Base-by-base conservation (phyloP, 192 early-diverging fungal genomes). In the Coemansia sp. region DNA sequence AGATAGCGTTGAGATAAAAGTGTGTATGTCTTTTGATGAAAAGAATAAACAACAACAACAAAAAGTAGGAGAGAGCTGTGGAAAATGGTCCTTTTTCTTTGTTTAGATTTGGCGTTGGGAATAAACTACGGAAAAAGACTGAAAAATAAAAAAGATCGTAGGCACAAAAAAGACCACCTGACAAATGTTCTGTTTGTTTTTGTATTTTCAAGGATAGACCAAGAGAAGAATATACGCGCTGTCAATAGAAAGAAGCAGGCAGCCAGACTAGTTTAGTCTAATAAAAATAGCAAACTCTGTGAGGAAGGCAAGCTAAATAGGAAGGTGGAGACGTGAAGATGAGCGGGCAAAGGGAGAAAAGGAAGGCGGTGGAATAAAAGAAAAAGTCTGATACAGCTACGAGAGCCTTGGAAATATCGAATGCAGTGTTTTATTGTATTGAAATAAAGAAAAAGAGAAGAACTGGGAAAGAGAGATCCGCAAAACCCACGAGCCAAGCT, bases 401-500 rank as follows among this genome's bases (percentile, higher is more conserved):
- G 22, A 62, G 46, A 47, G 47, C 43, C 8, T 62, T 46, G 26
- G 36, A 5, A 12, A 62, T 45, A 47, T n/a, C 21, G 21, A 13
- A 47, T 43, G 22, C 61, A 47, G 55, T 47, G 6, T 54, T 45
- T 46, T 37, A 42, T 43, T 36, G 0, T 37, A 36, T 42, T 42
- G 45, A 52, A 55, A 19, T 26, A 63, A 15, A 21, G 18, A 12
- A 18, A 16, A 51, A 39, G 36, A 16, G 51, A 41, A 26, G 58
- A 45, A 57, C 19, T 45, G 42, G 58, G 58, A 41, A 43, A 45
- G 46, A 66, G 54, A 7, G 47, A 48, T 26, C 26, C 26, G 26
- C 26, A 26, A 26, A 26, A 26, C 1, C 32, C 32, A 40, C 12
- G 39, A 32, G 32, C 37, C n/a, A n/a, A 65, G 13, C 42, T 45